These are phyloP conservation scores for Erythrophleum fordii DNA, from an alignment of 306 rosid species.

Conservation along the genomic window DNA sequence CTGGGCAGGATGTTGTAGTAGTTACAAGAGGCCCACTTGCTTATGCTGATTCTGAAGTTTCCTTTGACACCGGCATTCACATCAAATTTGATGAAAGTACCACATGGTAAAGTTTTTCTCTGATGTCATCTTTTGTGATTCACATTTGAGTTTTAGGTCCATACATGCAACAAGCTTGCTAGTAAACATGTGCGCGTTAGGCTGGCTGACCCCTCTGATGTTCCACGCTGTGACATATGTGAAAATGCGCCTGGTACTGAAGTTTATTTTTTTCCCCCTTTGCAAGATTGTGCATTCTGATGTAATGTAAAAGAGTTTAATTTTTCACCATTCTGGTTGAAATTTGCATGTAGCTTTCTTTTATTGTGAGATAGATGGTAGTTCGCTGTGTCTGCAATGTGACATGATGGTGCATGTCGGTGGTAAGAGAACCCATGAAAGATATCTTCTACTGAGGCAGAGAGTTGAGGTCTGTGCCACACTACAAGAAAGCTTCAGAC, in stretches of 20 bases:
- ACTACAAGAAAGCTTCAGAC: conserved; percentile 20
- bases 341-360: conserved; percentile 68
- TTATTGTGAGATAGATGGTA: conserved; percentile 80
- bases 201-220: conserved; percentile 67
- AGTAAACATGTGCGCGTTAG: conserved; percentile 74
- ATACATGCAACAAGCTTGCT: conserved; percentile 81
- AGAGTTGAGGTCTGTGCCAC: conserved; percentile 61
- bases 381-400: conserved; percentile 80
- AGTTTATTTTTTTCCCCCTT: background rate
- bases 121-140: conserved; percentile 26
- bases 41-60: conserved; percentile 4
- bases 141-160: conserved; percentile 56
- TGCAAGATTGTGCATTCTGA: conserved; percentile 20
- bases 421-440: conserved; percentile 71
- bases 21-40: conserved; percentile 20
- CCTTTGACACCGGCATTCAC: background rate
- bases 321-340: conserved; percentile 1
- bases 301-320: conserved; percentile 19
- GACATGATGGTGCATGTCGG: conserved; percentile 81
- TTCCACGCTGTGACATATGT: conserved; percentile 74
- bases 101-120: conserved; percentile 22
- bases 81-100: background rate
- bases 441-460: conserved; percentile 72
- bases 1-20: background rate
- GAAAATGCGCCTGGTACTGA: conserved; percentile 74